A percentile compares a stretch with the other conserved stretches of the same genome.
phyloP scores from a whole-genome alignment of 352 stramenopile species.

The Phytophthora citrophthora region DNA sequence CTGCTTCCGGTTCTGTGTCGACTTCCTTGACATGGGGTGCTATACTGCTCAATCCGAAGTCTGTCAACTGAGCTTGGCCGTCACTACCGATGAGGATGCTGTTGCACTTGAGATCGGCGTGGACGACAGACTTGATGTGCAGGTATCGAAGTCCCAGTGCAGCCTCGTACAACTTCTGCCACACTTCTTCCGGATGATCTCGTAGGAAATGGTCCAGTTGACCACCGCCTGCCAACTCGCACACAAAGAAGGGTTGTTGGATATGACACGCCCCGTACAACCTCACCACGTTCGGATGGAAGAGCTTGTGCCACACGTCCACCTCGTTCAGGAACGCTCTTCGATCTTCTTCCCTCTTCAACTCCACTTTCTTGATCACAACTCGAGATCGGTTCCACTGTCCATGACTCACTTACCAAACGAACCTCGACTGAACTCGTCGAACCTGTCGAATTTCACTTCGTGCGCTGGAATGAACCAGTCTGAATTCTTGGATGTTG shows the following conservation, averaged over 20 bases:
- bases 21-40: neutral
- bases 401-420: constrained; percentile 16
- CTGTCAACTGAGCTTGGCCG: constrained; percentile 14
- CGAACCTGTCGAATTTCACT: constrained; percentile 22
- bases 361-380: constrained; percentile 30
- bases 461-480: constrained; percentile 29
- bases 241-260: constrained; percentile 14
- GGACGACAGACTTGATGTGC: constrained; percentile 48
- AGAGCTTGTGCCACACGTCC: constrained; percentile 13
- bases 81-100: constrained; percentile 24
- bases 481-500: neutral
- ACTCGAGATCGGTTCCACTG: constrained; percentile 26
- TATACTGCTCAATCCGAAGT: constrained; percentile 22
- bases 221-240: constrained; percentile 13
- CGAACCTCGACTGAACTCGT: constrained; percentile 21
- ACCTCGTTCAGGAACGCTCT: constrained; percentile 21
- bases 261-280: constrained; percentile 14
- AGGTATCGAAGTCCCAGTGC: constrained; percentile 62
- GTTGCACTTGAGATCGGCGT: constrained; percentile 72
- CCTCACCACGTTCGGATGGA: constrained; percentile 14
- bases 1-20: constrained; percentile 1
- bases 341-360: constrained; percentile 13
- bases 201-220: constrained; percentile 15
- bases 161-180: constrained; percentile 31
- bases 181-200: constrained; percentile 1